phyloP scores from a whole-genome alignment of 257 asterid species.

The Solanum acaule region DNA sequence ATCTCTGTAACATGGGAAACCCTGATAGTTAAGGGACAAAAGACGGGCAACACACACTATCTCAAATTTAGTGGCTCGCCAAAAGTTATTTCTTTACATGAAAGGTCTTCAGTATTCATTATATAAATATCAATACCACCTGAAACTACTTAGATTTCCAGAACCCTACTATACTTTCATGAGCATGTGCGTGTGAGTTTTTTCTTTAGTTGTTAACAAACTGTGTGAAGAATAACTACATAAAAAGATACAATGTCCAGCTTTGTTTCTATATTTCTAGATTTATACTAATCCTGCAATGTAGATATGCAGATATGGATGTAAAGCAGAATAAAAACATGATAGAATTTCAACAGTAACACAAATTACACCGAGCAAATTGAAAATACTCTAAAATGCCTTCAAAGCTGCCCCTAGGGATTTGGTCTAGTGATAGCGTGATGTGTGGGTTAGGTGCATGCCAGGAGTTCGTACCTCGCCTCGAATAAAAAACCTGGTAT shows the following conservation, averaged over 20 bases:
- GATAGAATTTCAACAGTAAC: neutral
- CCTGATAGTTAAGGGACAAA: neutral
- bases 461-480: neutral
- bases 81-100: neutral
- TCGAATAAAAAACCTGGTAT: neutral
- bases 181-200: neutral
- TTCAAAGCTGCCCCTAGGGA: neutral
- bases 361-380: neutral
- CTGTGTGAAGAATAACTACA: neutral
- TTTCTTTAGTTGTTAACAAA: neutral
- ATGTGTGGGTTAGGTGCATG: neutral
- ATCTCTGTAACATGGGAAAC: neutral
- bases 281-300: neutral
- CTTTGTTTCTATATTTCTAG: neutral
- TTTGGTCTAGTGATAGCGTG: neutral
- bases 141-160: neutral
- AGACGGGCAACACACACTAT: neutral
- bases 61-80: neutral
- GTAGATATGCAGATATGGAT: neutral
- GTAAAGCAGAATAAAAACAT: neutral
- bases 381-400: neutral
- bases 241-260: neutral
- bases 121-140: neutral
- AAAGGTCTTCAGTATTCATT: neutral
- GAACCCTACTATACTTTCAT: neutral